Percentiles rank a stretch among this genome's conserved stretches.
Evolutionary conservation across 78 protist species (phyloP).

Genomic region (Dictyostelium intermedium): DNA sequence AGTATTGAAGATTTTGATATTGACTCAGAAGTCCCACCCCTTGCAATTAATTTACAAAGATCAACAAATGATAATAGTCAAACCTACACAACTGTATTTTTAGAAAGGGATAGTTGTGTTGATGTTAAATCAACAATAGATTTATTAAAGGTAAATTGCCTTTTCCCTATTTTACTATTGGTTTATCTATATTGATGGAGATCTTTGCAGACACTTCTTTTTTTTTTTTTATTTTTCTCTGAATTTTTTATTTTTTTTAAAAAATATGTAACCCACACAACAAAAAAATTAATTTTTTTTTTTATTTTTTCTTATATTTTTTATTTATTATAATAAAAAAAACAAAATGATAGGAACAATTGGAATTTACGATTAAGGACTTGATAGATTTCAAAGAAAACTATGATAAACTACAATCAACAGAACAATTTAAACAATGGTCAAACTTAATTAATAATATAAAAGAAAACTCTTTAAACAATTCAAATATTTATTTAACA

Average conservation of each 20-base stretch:
- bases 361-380: neutral
- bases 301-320: neutral
- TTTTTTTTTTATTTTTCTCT: neutral
- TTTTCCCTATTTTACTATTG: neutral
- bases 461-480: neutral
- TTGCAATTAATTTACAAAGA: neutral
- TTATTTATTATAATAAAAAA: neutral
- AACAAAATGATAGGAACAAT: slow-evolving; percentile 20
- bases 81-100: neutral
- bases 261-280: neutral
- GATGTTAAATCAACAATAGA: neutral
- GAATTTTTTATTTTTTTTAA: neutral
- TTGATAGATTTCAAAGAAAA: slow-evolving; percentile 1
- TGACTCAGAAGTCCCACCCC: neutral
- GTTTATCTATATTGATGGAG: too few relatives aligned
- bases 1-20: neutral
- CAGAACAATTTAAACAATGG: slow-evolving; percentile 14
- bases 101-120: neutral
- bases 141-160: neutral
- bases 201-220: neutral
- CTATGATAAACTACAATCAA: neutral
- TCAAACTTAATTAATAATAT: neutral
- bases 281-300: neutral
- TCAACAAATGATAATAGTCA: neutral
- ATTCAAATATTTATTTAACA: slow-evolving; percentile 18